phyloP scores from a whole-genome alignment of 2,329 filamentous ascomycete species.

The Septoria linicola region DNA sequence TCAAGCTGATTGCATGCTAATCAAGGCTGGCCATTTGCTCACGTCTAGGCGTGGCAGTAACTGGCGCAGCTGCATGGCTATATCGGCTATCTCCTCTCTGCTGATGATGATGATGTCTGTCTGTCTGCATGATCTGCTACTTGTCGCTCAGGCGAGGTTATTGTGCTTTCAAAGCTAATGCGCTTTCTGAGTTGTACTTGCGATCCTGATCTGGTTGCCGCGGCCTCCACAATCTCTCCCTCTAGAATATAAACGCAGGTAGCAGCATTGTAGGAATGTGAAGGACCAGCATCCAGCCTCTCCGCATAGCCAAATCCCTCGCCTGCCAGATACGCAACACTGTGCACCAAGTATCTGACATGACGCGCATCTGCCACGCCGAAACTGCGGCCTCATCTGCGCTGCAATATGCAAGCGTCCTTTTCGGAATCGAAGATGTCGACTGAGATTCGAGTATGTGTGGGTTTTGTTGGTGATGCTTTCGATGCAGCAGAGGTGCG shows the following conservation, averaged over 20 bases:
- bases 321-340: slow-evolving; percentile 24
- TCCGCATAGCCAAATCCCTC: slow-evolving; percentile 9
- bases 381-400: background rate
- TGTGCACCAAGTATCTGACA: slow-evolving; percentile 23
- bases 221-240: slow-evolving; percentile 10
- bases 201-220: slow-evolving; percentile 21
- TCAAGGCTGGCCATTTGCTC: slow-evolving; percentile 19
- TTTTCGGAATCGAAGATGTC: too few species aligned
- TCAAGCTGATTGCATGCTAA: slow-evolving; percentile 32
- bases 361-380: slow-evolving; percentile 3
- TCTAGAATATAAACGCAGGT: slow-evolving; percentile 22
- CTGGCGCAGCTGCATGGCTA: slow-evolving; percentile 28
- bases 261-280: slow-evolving; percentile 14
- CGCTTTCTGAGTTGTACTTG: slow-evolving; percentile 27
- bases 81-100: slow-evolving; percentile 32
- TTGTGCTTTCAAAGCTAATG: slow-evolving; percentile 30
- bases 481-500: too few species aligned
- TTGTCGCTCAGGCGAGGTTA: slow-evolving; percentile 27
- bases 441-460: too few species aligned
- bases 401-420: background rate
- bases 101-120: slow-evolving; percentile 9
- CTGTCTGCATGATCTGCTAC: slow-evolving; percentile 26
- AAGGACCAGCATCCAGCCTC: slow-evolving; percentile 19
- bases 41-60: slow-evolving; percentile 21
- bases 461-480: too few species aligned